These are phyloP conservation scores for Aspergillus texensis DNA, from an alignment of 2,329 filamentous ascomycete species.

Conservation along the genomic window DNA sequence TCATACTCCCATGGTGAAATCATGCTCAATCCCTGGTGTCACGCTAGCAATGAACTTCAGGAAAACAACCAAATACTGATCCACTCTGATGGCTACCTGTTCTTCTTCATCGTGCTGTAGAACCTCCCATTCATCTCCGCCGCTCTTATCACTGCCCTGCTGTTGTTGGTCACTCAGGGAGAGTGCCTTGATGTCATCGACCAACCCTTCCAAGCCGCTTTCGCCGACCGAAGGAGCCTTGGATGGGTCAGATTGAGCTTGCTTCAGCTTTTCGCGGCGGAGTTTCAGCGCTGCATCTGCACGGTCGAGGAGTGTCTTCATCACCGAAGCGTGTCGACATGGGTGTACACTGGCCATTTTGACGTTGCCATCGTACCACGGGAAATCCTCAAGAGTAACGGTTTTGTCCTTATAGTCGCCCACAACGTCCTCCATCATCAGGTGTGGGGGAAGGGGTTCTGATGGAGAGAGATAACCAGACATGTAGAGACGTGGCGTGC, in stretches of 20 bases:
- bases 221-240: conserved; percentile 35
- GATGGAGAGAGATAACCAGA: conserved; percentile 82
- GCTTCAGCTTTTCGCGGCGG: conserved; percentile 76
- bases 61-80: conserved; percentile 56
- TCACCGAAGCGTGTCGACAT: conserved; percentile 95
- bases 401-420: conserved; percentile 99
- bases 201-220: conserved; percentile 78
- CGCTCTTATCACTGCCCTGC: conserved; percentile 28
- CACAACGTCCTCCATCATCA: conserved; percentile 96
- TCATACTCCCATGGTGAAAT: conserved; percentile 94
- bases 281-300: conserved; percentile 92
- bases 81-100: conserved; percentile 52
- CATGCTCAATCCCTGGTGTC: conserved; percentile 94
- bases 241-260: conserved; percentile 59
- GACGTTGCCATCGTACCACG: conserved; percentile 85
- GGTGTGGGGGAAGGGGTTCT: conserved; percentile 76
- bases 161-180: conserved; percentile 55
- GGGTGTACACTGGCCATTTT: conserved; percentile 98
- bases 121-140: conserved; percentile 67
- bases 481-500: conserved; percentile 91
- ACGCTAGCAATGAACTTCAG: conserved; percentile 79
- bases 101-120: conserved; percentile 55
- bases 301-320: conserved; percentile 95
- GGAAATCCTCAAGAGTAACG: conserved; percentile 95
- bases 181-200: conserved; percentile 72